Evolutionary conservation across 257 asterid genomes (phyloP).

Genomic region (Solanum okadae): DNA sequence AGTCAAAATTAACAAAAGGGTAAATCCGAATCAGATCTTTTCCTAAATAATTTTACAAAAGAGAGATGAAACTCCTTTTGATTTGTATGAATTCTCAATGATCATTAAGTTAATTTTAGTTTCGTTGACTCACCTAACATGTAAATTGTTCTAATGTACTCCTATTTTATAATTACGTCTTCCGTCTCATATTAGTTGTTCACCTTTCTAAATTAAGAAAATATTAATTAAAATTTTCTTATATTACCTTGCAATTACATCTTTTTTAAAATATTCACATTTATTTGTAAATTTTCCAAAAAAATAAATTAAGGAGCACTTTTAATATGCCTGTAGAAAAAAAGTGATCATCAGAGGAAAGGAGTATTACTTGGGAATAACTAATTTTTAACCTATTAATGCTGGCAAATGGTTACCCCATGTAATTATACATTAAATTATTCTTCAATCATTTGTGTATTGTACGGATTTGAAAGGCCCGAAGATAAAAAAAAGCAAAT

Average conservation of each 20-base stretch:
- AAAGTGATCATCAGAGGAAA: background rate
- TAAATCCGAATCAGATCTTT: background rate
- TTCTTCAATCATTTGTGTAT: background rate
- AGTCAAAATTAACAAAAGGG: background rate
- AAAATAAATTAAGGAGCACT: too few relatives aligned
- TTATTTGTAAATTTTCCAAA: too few relatives aligned
- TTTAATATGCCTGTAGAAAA: too few relatives aligned
- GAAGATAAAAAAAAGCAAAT: background rate
- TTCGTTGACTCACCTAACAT: background rate
- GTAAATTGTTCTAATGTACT: background rate
- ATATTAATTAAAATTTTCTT: too few relatives aligned
- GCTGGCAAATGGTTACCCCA: background rate
- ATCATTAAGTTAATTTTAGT: background rate
- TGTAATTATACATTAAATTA: background rate
- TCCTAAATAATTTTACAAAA: background rate
- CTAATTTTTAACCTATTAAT: background rate
- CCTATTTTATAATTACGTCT: background rate
- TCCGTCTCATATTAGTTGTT: too few relatives aligned
- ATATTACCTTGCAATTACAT: too few relatives aligned
- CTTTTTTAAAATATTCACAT: rapidly evolving
- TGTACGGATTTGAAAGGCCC: background rate
- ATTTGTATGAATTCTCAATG: background rate
- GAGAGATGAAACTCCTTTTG: background rate
- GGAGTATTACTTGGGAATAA: background rate
- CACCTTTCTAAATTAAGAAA: too few relatives aligned